Evolutionary conservation across 768 basidiomycete genomes (phyloP).

Genomic region (Leccinum longicurvipes): DNA sequence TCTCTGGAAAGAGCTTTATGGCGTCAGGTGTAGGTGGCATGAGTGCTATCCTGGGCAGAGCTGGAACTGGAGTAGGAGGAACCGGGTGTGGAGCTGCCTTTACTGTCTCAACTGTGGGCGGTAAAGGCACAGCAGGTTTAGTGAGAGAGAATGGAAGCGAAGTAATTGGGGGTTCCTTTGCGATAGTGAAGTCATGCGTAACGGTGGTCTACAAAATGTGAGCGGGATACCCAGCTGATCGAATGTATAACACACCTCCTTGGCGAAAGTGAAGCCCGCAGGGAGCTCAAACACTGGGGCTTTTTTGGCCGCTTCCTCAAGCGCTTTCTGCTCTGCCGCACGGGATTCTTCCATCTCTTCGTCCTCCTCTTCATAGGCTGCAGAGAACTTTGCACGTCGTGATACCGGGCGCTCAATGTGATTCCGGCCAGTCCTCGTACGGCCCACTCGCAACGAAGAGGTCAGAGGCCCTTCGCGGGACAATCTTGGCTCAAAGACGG

Average conservation of each 20-base stretch:
- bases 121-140: conserved; percentile 27
- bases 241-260: conserved; percentile 42
- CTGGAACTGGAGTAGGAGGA: conserved; percentile 10
- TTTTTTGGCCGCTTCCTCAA: conserved; percentile 56
- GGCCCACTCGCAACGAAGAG: conserved; percentile 67
- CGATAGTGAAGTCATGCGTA: conserved; percentile 38
- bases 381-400: conserved; percentile 60
- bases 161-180: conserved; percentile 65
- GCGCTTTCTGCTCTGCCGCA: conserved; percentile 41
- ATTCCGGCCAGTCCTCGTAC: conserved; percentile 51
- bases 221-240: background rate
- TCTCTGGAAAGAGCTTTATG: conserved; percentile 15
- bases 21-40: conserved; percentile 27
- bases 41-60: conserved; percentile 22
- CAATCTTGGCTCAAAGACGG: conserved; percentile 19
- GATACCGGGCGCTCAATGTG: conserved; percentile 58
- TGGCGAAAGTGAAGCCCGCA: conserved; percentile 63
- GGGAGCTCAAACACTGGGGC: conserved; percentile 59
- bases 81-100: conserved; percentile 14
- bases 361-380: conserved; percentile 51
- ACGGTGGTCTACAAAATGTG: conserved; percentile 31
- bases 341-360: conserved; percentile 41
- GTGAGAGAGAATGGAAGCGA: conserved; percentile 64
- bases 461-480: conserved; percentile 17
- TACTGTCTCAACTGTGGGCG: conserved; percentile 9